phyloP scores from a whole-genome alignment of 208 protist genomes.

The Crithidia fasciculata region DNA sequence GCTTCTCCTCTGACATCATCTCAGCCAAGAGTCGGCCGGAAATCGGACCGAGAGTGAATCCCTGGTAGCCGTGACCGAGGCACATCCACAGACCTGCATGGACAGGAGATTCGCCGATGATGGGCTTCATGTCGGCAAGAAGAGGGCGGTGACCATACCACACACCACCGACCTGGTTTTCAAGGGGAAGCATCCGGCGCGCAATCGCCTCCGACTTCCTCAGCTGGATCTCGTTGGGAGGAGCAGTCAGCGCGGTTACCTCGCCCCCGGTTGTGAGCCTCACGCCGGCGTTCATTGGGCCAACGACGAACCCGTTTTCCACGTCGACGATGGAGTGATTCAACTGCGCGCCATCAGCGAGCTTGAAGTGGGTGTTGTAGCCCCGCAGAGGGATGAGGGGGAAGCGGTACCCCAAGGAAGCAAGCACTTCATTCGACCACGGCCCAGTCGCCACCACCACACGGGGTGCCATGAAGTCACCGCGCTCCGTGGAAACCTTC shows the following conservation, averaged over 20 bases:
- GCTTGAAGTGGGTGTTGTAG: constrained; percentile 34
- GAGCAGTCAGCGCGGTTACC: background rate
- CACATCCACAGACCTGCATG: constrained; percentile 31
- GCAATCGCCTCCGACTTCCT: constrained; percentile 13
- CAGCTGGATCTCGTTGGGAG: constrained; percentile 28
- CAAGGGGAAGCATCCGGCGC: constrained; percentile 23
- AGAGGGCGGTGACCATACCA: constrained; percentile 36
- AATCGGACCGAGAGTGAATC: constrained; percentile 28
- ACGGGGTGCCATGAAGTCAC: constrained; percentile 1
- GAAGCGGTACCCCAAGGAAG: constrained; percentile 19
- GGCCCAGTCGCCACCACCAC: constrained; percentile 20
- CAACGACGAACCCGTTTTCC: constrained; percentile 12
- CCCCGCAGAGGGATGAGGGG: constrained; percentile 32
- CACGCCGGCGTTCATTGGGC: constrained; percentile 15
- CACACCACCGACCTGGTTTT: constrained; percentile 24
- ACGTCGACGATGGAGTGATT: constrained; percentile 20
- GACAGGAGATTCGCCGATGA: constrained; percentile 34
- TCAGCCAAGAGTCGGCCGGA: constrained; percentile 30
- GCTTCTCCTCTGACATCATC: constrained; percentile 33
- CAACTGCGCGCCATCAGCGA: constrained; percentile 9
- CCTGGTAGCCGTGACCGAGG: constrained; percentile 28
- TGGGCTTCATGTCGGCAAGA: constrained; percentile 39
- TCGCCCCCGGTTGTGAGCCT: constrained; percentile 23
- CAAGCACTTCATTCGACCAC: constrained; percentile 21
- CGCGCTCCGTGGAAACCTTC: constrained; percentile 5